phyloP scores from a whole-genome alignment of 371 early-diverging fungal species.

The Mucor saturninus region DNA sequence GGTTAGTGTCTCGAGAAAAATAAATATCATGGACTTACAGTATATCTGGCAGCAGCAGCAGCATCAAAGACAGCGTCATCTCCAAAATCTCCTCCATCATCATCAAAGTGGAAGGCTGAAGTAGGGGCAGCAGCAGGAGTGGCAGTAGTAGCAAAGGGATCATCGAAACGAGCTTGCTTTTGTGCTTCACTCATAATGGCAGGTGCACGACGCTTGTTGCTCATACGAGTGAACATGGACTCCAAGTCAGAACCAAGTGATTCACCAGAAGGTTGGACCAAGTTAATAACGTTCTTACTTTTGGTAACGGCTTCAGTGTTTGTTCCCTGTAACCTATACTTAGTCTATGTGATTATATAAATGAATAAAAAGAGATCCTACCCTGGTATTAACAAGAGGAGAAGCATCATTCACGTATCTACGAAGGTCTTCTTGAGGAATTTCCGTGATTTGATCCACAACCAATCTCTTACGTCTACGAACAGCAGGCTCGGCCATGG shows the following conservation, averaged over 20 bases:
- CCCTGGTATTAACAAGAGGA: slow-evolving; percentile 30
- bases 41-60: neutral
- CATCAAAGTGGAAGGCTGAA: slow-evolving; percentile 27
- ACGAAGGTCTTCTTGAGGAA: slow-evolving; percentile 61
- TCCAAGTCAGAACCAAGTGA: slow-evolving; percentile 18
- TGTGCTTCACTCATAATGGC: neutral
- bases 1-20: no score
- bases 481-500: slow-evolving; percentile 12
- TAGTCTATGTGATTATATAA: no score
- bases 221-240: slow-evolving; percentile 17
- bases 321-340: neutral
- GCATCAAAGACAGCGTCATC: neutral
- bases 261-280: slow-evolving; percentile 14
- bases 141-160: slow-evolving; percentile 1
- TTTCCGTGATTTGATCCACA: slow-evolving; percentile 73
- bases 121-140: slow-evolving; percentile 11
- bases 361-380: neutral
- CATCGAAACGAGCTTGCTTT: slow-evolving; percentile 15
- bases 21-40: neutral
- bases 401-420: slow-evolving; percentile 57
- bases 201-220: slow-evolving; percentile 28
- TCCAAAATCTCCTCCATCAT: slow-evolving; percentile 16
- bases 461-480: slow-evolving; percentile 63
- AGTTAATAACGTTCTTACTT: slow-evolving; percentile 2
- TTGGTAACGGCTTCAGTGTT: neutral